Conservation (phyloP, 2,329 filamentous ascomycete species). For the Bipolaris cookei region DNA sequence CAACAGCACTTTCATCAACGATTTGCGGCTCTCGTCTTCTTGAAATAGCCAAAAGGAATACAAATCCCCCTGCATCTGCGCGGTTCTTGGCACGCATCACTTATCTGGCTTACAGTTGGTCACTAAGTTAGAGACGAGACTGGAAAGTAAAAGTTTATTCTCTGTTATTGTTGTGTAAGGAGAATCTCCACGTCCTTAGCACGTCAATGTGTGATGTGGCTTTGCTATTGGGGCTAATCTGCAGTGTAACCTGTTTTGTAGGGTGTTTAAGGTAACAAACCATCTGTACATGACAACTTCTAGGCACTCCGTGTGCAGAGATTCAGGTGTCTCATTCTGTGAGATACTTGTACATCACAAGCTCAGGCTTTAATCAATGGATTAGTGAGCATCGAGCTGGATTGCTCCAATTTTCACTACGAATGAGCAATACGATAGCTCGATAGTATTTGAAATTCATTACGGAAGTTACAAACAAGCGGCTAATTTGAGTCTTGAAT, state of each 20-base stretch:
- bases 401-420: no score
- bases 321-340: no score
- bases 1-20: background rate
- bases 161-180: slow-evolving; percentile 2
- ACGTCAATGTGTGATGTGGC: background rate
- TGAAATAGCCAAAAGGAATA: background rate
- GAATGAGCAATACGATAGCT: no score
- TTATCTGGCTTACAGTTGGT: background rate
- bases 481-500: slow-evolving; percentile 2
- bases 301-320: no score
- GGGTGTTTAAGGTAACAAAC: background rate
- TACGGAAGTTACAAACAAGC: background rate
- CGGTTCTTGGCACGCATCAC: background rate
- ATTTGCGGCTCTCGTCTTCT: background rate
- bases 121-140: background rate
- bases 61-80: background rate
- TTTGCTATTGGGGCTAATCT: background rate
- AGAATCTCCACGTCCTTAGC: background rate
- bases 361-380: no score
- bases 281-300: background rate
- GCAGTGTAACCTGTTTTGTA: background rate
- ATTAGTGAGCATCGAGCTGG: no score
- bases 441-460: slow-evolving; percentile 33
- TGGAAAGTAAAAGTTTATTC: background rate
- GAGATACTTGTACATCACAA: no score